These are phyloP conservation scores for Dichotomocladium elegans DNA, from an alignment of 371 early-diverging fungal genomes.

Conservation along the genomic window DNA sequence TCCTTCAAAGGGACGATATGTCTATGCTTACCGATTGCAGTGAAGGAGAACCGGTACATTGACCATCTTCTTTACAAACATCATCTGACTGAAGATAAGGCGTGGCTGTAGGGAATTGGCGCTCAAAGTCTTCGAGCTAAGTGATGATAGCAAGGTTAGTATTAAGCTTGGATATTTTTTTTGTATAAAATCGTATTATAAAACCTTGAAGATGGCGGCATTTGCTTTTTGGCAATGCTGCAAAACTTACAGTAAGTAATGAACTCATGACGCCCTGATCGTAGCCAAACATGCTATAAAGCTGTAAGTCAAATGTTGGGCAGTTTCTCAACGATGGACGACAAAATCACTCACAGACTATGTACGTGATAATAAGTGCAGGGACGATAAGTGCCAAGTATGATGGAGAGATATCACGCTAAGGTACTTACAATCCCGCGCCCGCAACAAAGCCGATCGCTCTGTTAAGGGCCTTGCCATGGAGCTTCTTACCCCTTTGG, in stretches of 20 bases:
- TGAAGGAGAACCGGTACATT: slow-evolving; percentile 12
- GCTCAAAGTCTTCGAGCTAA: slow-evolving; percentile 10
- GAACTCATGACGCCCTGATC: slow-evolving; percentile 19
- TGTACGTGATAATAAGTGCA: neutral
- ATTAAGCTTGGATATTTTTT: neutral
- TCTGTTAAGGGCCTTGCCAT: slow-evolving; percentile 2
- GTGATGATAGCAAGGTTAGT: too few relatives aligned
- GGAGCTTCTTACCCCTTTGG: slow-evolving; percentile 8
- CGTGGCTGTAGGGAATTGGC: slow-evolving; percentile 10
- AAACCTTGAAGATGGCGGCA: too few relatives aligned
- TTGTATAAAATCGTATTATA: too few relatives aligned
- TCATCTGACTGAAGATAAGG: slow-evolving; percentile 6
- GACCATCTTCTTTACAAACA: slow-evolving; percentile 1
- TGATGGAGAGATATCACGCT: too few relatives aligned
- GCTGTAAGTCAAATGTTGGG: neutral
- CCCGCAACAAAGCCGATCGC: slow-evolving; percentile 10
- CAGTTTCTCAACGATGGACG: neutral
- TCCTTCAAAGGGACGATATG: neutral
- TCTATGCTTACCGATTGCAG: slow-evolving; percentile 10
- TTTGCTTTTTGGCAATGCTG: neutral
- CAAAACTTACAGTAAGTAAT: slow-evolving; percentile 8
- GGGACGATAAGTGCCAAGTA: too few relatives aligned
- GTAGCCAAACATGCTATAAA: slow-evolving; percentile 14
- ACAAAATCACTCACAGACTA: neutral
- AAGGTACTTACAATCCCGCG: slow-evolving; percentile 7